phyloP scores from a whole-genome alignment of 225 moss, liverwort and hornwort species.

The Sphagnum contortum region DNA sequence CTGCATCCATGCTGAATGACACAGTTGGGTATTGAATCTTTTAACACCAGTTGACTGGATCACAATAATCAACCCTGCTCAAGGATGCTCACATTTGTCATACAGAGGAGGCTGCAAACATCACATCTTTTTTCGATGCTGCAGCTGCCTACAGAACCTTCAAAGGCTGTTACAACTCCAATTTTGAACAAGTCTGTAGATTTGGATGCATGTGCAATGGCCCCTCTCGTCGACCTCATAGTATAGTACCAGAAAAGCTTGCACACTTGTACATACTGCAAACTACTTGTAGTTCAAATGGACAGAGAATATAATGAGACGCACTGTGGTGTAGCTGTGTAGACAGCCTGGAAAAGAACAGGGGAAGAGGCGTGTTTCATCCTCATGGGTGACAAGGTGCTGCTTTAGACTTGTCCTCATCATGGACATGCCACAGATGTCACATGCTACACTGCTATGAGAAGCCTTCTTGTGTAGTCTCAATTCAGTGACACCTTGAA shows the following conservation, averaged over 20 bases:
- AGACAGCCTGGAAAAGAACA: constrained; percentile 30
- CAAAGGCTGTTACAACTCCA: no score
- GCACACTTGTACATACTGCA: neutral
- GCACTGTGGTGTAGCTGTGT: constrained; percentile 26
- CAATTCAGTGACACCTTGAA: constrained; percentile 6
- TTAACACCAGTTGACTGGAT: no score
- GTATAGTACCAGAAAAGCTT: no score
- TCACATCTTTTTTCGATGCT: no score
- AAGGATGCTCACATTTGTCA: no score
- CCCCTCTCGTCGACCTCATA: no score
- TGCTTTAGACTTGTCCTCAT: constrained; percentile 9
- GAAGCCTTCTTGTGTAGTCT: constrained; percentile 11
- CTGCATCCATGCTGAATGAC: neutral
- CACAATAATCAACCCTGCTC: no score
- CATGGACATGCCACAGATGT: constrained; percentile 26
- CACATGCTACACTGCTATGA: constrained; percentile 17
- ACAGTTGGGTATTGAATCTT: no score
- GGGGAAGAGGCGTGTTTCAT: constrained; percentile 4
- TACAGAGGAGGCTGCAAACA: no score
- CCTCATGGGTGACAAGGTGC: constrained; percentile 20
- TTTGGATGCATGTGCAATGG: no score
- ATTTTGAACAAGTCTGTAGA: no score
- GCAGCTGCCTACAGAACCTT: no score
- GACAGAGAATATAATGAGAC: neutral
- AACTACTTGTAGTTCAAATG: neutral